These are phyloP conservation scores for Ceratocystis cubensis DNA, from an alignment of 2,329 filamentous ascomycete species.

Conservation along the genomic window DNA sequence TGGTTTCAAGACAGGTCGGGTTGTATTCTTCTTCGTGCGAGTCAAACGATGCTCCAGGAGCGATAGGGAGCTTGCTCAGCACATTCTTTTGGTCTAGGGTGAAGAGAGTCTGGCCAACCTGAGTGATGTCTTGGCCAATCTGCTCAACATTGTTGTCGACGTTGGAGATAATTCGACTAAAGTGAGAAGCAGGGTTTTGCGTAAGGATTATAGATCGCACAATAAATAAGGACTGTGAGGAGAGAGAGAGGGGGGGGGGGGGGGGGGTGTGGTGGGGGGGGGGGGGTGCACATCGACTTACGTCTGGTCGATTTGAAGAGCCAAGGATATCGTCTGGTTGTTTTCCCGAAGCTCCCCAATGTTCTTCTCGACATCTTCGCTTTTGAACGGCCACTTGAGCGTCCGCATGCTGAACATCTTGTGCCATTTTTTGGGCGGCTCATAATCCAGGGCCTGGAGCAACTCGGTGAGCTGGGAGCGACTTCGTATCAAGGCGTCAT, in stretches of 20 bases:
- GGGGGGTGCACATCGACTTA: neutral
- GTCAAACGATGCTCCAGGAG: constrained; percentile 27
- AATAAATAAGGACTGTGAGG: neutral
- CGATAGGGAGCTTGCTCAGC: constrained; percentile 15
- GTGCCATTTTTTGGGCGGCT: neutral
- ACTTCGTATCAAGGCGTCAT: neutral
- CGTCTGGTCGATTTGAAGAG: neutral
- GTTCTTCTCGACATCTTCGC: neutral
- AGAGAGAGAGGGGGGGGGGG: neutral
- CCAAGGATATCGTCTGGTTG: neutral
- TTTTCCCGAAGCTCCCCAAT: neutral
- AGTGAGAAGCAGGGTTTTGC: neutral
- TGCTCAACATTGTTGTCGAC: neutral
- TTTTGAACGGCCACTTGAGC: neutral
- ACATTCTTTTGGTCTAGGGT: neutral
- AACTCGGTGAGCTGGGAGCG: neutral
- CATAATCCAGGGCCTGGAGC: neutral
- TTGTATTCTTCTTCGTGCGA: constrained; percentile 28
- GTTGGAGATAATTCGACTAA: neutral
- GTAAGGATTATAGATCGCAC: neutral
- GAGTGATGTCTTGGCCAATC: neutral
- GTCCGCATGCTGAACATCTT: neutral
- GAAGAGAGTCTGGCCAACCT: neutral
- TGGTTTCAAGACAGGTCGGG: constrained; percentile 27
- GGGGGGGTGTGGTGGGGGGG: too few relatives aligned